These are phyloP conservation scores for Claviceps spartinae DNA, from an alignment of 2,329 filamentous ascomycete species.

Conservation along the genomic window DNA sequence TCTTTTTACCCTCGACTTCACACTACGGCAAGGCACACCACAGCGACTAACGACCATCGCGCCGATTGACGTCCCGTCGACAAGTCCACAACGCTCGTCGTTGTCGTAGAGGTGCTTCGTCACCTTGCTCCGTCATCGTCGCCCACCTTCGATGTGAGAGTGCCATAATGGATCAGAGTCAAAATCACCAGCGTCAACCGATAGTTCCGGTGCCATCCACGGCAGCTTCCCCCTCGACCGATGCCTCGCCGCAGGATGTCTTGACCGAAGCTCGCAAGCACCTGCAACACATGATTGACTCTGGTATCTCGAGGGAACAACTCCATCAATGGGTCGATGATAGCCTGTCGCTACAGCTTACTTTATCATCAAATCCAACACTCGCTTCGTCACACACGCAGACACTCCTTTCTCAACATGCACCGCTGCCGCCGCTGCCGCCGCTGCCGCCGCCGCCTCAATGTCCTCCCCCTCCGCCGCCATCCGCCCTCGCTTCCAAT, in stretches of 20 bases:
- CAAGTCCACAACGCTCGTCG: conserved; percentile 6
- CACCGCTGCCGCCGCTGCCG: conserved; percentile 16
- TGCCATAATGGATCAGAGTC: conserved; percentile 20
- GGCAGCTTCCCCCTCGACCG: conserved; percentile 12
- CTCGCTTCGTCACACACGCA: conserved; percentile 8
- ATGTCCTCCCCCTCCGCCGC: conserved; percentile 18
- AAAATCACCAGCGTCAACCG: conserved; percentile 16
- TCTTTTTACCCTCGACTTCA: conserved; percentile 6
- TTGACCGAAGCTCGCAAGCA: conserved; percentile 32
- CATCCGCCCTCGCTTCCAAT: conserved; percentile 11
- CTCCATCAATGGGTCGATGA: conserved; percentile 28
- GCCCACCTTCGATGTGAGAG: conserved; percentile 15
- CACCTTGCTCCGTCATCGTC: conserved; percentile 8
- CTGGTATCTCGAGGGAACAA: conserved; percentile 29
- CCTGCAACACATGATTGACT: conserved; percentile 31
- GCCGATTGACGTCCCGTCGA: conserved; percentile 3
- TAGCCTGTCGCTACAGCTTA: conserved; percentile 21
- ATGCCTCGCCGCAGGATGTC: conserved; percentile 28
- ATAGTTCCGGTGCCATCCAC: conserved; percentile 10
- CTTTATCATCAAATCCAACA: conserved; percentile 7
- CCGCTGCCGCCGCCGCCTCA: conserved; percentile 9
- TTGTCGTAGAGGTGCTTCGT: conserved; percentile 7
- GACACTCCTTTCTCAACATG: conserved; percentile 12
- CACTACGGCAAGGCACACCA: conserved; percentile 4
- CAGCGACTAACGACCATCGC: conserved; percentile 4